Base-by-base conservation (phyloP, 345 rosid species). In the Arabis hirsuta region DNA sequence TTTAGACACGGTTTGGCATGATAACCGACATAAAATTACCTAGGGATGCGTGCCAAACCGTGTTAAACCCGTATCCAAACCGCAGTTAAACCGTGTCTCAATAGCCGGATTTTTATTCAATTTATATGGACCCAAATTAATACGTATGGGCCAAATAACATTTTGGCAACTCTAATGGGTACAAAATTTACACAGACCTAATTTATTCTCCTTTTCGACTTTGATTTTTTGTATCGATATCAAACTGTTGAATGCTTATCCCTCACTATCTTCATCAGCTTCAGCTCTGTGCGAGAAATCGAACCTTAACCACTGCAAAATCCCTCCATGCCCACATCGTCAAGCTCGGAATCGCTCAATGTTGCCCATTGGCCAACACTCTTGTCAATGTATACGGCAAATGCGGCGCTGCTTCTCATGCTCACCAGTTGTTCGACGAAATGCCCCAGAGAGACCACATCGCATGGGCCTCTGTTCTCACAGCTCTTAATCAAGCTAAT, bases 381-480 rank as follows among this genome's bases (percentile, higher is more conserved):
- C 82, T 89, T 16, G 20, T 87, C 26, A 80, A 82, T 12, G 82
- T 73, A 0, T 89, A 85, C 2, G 82, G 86, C 0, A 89, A 89
- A 82, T 84, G 87, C 52, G 80, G 81, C 8, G 55, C 74, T 3
- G 58, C 76, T 65, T 79, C 72, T 12, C 67, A 83, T 7, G 96
- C 91, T 2, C 77, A 54, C 39, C 22, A 63, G 55, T 0, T 86
- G 74, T 87, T 90, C 81, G 90, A 81, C 38, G 89, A 86, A 83
- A 87, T 86, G 89, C 79, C 85, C 2, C 78, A 82, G 0, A 79
- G 89, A 77, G 91, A 86, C 76, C 85, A 76, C 11, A 79, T 87
- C 45, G 78, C 90, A 1, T 87, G 93, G 92, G 88, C 91, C 27
- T 84, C 96, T 6, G 80, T 87, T 80, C 86, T 87, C 61, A 82